phyloP scores from a whole-genome alignment of 352 stramenopile species.

The Paralagenidium karlingii region DNA sequence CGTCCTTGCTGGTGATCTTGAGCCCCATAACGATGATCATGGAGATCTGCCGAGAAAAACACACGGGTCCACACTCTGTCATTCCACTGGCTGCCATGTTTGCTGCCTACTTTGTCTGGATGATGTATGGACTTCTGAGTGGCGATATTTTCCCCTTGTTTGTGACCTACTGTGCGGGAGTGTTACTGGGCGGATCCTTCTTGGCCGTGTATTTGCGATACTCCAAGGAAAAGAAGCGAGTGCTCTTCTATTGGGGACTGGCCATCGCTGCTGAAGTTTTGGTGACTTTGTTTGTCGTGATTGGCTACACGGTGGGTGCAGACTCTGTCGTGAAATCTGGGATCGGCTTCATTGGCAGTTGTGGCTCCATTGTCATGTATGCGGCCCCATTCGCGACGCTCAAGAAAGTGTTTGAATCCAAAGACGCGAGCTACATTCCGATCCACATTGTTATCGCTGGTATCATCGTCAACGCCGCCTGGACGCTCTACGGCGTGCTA shows the following conservation, averaged over 20 bases:
- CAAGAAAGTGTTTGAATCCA: slow-evolving; percentile 30
- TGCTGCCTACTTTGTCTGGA: too few relatives aligned
- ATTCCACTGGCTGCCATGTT: too few relatives aligned
- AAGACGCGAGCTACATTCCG: slow-evolving; percentile 40
- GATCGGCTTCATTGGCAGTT: slow-evolving; percentile 28
- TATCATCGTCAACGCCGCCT: slow-evolving; percentile 54
- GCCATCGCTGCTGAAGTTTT: slow-evolving; percentile 24
- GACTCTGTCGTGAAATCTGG: slow-evolving; percentile 12
- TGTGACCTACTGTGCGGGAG: slow-evolving; percentile 34
- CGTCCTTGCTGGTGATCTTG: too few relatives aligned
- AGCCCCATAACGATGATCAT: too few relatives aligned
- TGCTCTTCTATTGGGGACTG: slow-evolving; percentile 15
- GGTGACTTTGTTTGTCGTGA: slow-evolving; percentile 32
- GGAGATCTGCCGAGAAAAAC: too few relatives aligned
- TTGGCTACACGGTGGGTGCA: slow-evolving; percentile 15
- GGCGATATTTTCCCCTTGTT: slow-evolving; percentile 30
- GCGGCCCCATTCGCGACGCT: slow-evolving; percentile 45
- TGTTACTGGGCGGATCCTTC: slow-evolving; percentile 31
- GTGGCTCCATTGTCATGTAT: slow-evolving; percentile 50
- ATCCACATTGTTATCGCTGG: slow-evolving; percentile 48
- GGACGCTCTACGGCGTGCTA: slow-evolving; percentile 49
- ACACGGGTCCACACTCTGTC: too few relatives aligned
- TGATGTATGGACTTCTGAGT: slow-evolving; percentile 45
- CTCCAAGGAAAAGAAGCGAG: slow-evolving; percentile 16
- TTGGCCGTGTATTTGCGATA: slow-evolving; percentile 32